Conservation (phyloP, 148 eudicot genomes). For the Persicaria maculosa region DNA sequence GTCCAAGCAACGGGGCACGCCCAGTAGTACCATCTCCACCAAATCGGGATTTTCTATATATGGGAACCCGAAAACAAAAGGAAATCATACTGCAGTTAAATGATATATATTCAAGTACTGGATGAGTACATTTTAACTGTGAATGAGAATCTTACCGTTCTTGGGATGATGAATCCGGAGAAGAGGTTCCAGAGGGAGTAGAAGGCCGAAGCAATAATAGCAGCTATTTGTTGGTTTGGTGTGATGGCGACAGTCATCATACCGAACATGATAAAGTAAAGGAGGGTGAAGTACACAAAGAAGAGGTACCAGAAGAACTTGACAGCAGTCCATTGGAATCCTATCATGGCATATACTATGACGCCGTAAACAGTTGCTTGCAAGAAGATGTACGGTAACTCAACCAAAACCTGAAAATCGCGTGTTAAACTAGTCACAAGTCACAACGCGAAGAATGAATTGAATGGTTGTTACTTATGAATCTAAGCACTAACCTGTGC, state of each 20-base stretch:
- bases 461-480: no score
- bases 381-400: slow-evolving; percentile 31
- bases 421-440: no score
- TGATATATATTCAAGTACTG: no score
- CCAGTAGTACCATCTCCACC: slow-evolving; percentile 50
- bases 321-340: slow-evolving; percentile 40
- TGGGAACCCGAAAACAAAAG: neutral
- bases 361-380: slow-evolving; percentile 26
- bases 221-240: slow-evolving; percentile 36
- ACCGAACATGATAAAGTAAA: slow-evolving; percentile 41
- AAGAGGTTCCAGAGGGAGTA: slow-evolving; percentile 33
- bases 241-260: slow-evolving; percentile 45
- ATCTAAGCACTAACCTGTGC: no score
- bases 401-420: slow-evolving; percentile 28
- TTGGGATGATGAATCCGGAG: slow-evolving; percentile 38
- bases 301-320: slow-evolving; percentile 39
- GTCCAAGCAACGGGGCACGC: slow-evolving; percentile 36
- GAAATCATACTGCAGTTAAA: neutral
- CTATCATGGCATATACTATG: slow-evolving; percentile 49
- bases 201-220: slow-evolving; percentile 24
- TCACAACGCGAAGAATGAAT: no score
- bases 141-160: slow-evolving; percentile 23
- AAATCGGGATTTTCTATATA: slow-evolving; percentile 33
- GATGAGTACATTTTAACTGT: neutral
- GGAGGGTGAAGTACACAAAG: slow-evolving; percentile 28